Base-by-base conservation (phyloP, 2,329 filamentous ascomycete genomes). In the Cryoendolithus antarcticus region DNA sequence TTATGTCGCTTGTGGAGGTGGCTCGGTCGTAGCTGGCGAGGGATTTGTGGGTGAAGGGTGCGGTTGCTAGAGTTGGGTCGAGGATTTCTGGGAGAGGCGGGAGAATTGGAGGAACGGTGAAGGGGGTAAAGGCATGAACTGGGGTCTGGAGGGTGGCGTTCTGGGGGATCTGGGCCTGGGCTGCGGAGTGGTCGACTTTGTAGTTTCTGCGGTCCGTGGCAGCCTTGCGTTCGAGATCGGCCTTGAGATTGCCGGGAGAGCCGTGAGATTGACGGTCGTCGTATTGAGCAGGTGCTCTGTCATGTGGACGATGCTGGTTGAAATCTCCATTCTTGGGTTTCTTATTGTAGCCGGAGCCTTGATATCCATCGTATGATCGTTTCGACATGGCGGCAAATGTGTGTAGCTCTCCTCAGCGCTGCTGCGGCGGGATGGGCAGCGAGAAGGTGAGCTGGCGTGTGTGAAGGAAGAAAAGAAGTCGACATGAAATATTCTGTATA, bases 21-120 rank as follows among this genome's bases (percentile, higher is more conserved):
- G 45, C 48, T 30, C 50, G 49, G 35, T 49, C 48, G 40, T 50
- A 45, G 24, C 35, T 38, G 29, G 43, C 32, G 32, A 40, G 44
- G 11, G 57, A 59, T 31, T 52, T 55, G 49, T 62, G 59, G 12
- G 45, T 46, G 44, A 61, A 62, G 15, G 54, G 49, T 2, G 53
- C 52, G 21, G 43, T 41, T 6, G 44, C 46, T 30, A 55, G 51
- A 4, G 34, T 33, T 7, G 48, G 44, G 24, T 48, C 40, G 2
- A 32, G 37, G 19, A 61, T 47, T 1, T 41, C 24, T 10, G 58
- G 58, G 1, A 59, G 47, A 6, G 46, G 43, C 10, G 58, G 58
- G 9, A 59, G 42, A 12, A 41, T 31, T n/a, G 31, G 39, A 3
- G 32, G 19, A 12, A 52, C 42, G 24, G 43, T 45, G 42, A 48